A percentile compares a stretch with the other conserved stretches of the same genome.
Conservation (phyloP, 2,329 filamentous ascomycete genomes). For the Eutypella sp. region DNA sequence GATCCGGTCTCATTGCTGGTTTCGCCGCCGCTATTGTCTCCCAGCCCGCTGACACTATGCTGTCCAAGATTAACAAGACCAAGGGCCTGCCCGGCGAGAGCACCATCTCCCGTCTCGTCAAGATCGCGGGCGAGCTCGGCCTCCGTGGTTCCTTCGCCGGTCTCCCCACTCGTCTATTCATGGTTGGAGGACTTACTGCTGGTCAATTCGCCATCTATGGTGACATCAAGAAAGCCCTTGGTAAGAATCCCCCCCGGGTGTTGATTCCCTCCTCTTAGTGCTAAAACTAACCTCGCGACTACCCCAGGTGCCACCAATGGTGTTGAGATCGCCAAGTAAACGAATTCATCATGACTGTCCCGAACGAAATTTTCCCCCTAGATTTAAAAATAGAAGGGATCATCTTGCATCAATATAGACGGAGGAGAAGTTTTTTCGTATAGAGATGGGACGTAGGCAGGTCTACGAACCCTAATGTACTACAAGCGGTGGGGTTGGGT, state of each 20-base stretch:
- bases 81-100: constrained; percentile 68
- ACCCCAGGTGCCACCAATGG: constrained; percentile 54
- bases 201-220: constrained; percentile 74
- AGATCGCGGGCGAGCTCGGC: constrained; percentile 71
- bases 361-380: too few relatives aligned
- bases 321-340: constrained; percentile 42
- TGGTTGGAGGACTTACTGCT: constrained; percentile 64
- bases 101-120: constrained; percentile 64
- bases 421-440: too few relatives aligned
- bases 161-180: constrained; percentile 70
- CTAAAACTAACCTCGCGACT: too few relatives aligned
- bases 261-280: too few relatives aligned
- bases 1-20: constrained; percentile 70
- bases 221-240: constrained; percentile 34
- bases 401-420: too few relatives aligned
- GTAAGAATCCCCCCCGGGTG: too few relatives aligned
- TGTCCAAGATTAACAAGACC: constrained; percentile 80
- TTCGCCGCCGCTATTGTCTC: constrained; percentile 71
- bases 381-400: too few relatives aligned
- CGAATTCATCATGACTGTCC: too few relatives aligned
- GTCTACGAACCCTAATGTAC: too few relatives aligned
- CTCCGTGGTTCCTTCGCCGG: constrained; percentile 62
- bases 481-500: too few relatives aligned
- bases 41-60: constrained; percentile 75
- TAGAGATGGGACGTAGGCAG: too few relatives aligned